These are phyloP conservation scores for Aspergillus tanneri DNA, from an alignment of 2,329 filamentous ascomycete species.

Conservation along the genomic window DNA sequence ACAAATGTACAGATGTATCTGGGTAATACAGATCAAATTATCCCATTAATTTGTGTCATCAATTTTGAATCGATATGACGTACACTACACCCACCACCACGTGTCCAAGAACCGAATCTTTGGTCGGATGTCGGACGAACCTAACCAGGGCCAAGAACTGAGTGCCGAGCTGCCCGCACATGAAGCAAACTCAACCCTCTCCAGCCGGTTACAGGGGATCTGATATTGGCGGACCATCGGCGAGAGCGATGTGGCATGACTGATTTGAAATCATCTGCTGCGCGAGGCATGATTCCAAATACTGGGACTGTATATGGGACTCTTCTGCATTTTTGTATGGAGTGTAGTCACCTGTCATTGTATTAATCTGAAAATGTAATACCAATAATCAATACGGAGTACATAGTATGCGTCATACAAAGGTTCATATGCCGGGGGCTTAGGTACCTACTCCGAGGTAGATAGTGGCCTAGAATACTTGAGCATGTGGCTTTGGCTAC, in stretches of 20 bases:
- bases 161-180: background rate
- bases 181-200: background rate
- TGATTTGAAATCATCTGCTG: conserved; percentile 7
- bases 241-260: conserved; percentile 14
- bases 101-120: background rate
- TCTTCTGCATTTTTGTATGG: background rate
- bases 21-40: no score
- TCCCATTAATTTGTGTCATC: background rate
- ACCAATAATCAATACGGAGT: no score
- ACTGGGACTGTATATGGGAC: background rate
- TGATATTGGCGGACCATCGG: background rate
- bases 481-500: no score
- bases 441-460: no score
- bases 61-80: background rate
- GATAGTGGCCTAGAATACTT: no score
- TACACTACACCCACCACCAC: background rate
- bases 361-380: no score
- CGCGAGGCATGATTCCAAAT: background rate
- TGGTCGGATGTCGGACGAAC: background rate
- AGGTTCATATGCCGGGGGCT: no score
- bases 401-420: no score
- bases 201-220: background rate
- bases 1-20: no score
- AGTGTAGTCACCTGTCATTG: no score
- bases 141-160: background rate